Percentiles rank a stretch among this genome's conserved stretches.
Evolutionary conservation across 1,284 basidiomycete species (phyloP).

Genomic region (Leccinum ponderosum): DNA sequence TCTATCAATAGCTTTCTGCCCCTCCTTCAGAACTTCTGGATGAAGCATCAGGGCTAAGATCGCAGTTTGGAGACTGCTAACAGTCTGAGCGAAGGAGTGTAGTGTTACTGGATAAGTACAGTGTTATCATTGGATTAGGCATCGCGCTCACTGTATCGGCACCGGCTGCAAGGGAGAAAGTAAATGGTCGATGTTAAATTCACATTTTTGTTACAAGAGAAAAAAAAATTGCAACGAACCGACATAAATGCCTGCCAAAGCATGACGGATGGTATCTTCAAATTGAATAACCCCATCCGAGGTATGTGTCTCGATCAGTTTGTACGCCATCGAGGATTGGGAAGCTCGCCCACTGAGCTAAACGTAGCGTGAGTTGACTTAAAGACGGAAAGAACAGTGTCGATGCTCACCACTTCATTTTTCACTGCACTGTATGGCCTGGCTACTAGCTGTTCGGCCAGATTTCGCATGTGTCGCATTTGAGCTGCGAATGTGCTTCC

Average conservation of each 20-base stretch:
- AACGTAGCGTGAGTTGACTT: not conserved
- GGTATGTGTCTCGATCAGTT: not conserved
- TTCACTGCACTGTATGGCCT: conserved; percentile 4
- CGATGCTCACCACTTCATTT: conserved; percentile 1
- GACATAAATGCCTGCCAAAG: conserved; percentile 6
- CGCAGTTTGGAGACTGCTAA: conserved; percentile 2
- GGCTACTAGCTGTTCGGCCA: conserved; percentile 2
- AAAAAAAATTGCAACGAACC: not conserved
- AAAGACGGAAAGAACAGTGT: not conserved
- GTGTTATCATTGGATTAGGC: not conserved
- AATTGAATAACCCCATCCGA: conserved; percentile 2
- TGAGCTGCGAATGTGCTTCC: conserved; percentile 2
- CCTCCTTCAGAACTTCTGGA: conserved; percentile 3
- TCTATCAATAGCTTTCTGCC: not conserved
- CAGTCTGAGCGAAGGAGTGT: not conserved
- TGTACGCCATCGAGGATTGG: conserved; percentile 8
- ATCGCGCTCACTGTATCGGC: conserved; percentile 3
- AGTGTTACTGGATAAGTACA: not conserved
- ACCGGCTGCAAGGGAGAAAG: not conserved
- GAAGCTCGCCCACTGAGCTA: conserved; percentile 5
- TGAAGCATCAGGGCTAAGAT: conserved; percentile 8
- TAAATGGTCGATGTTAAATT: not conserved
- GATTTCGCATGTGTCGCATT: conserved; percentile 5
- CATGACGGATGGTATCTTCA: conserved; percentile 6
- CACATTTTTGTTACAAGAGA: not conserved